phyloP scores from a whole-genome alignment of 441 rosid genomes.

The Adansonia gregorii region DNA sequence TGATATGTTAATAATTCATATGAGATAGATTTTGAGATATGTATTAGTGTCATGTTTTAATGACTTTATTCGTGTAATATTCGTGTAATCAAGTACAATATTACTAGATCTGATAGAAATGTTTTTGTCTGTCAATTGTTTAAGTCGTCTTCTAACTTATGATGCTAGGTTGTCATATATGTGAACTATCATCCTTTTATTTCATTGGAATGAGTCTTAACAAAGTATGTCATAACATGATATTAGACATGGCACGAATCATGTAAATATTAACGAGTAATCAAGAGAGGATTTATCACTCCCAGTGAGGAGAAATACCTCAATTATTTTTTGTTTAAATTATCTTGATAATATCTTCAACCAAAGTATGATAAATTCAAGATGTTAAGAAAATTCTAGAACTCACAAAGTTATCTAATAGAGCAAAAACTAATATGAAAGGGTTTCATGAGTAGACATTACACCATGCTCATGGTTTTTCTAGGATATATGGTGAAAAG shows the following conservation, averaged over 20 bases:
- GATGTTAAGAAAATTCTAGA: neutral
- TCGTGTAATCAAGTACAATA: too few species aligned
- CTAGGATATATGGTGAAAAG: neutral
- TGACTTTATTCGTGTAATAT: too few species aligned
- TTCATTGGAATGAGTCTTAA: neutral
- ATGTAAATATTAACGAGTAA: neutral
- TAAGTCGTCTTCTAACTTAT: neutral
- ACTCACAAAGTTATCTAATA: neutral
- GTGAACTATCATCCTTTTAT: neutral
- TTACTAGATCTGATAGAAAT: too few species aligned
- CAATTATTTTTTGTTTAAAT: conserved; percentile 1
- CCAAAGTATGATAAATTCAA: conserved; percentile 1
- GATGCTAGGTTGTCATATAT: neutral
- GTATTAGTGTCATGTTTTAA: too few species aligned
- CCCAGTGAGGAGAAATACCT: neutral
- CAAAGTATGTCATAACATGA: neutral
- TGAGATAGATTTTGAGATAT: too few species aligned
- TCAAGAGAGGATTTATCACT: neutral
- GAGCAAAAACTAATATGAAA: neutral
- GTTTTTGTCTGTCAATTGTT: neutral
- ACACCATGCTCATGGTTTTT: neutral
- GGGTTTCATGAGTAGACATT: too few species aligned
- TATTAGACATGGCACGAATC: neutral
- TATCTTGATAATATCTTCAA: neutral
- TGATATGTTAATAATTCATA: too few species aligned